A percentile compares a stretch with the other conserved stretches of the same genome.
phyloP scores from a whole-genome alignment of 495 filamentous ascomycete genomes.

The Talaromyces thailandensis region DNA sequence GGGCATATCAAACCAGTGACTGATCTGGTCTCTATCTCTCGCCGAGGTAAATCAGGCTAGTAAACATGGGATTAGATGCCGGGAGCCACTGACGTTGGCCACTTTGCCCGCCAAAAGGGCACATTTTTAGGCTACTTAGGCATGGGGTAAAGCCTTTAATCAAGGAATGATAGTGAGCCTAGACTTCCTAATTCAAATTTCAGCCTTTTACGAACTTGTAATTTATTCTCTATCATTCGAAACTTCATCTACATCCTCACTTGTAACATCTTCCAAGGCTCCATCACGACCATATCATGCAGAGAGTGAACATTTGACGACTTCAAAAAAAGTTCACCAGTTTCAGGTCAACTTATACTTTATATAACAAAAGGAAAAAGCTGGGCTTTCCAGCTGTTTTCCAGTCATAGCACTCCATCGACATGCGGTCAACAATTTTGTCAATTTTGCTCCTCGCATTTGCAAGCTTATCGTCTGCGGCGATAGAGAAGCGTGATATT shows the following conservation, averaged over 20 bases:
- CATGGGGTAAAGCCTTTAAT: neutral
- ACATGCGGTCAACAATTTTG: neutral
- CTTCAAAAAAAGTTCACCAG: neutral
- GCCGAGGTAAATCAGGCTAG: neutral
- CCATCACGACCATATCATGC: neutral
- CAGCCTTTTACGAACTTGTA: neutral
- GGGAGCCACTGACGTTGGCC: neutral
- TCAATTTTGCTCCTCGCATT: neutral
- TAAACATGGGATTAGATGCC: neutral
- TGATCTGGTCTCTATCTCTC: neutral
- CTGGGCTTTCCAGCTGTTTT: neutral
- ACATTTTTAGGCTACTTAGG: neutral
- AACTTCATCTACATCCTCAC: neutral
- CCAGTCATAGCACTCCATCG: neutral
- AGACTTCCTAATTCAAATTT: neutral
- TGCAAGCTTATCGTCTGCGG: neutral
- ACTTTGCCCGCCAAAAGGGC: neutral
- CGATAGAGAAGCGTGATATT: neutral
- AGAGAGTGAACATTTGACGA: neutral
- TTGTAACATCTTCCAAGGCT: neutral
- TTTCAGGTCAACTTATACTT: neutral
- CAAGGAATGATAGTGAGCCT: neutral
- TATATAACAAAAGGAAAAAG: neutral
- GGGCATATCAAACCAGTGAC: neutral
- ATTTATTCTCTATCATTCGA: neutral